phyloP scores from a whole-genome alignment of 2,329 filamentous ascomycete species.

The Penicillium sp. region DNA sequence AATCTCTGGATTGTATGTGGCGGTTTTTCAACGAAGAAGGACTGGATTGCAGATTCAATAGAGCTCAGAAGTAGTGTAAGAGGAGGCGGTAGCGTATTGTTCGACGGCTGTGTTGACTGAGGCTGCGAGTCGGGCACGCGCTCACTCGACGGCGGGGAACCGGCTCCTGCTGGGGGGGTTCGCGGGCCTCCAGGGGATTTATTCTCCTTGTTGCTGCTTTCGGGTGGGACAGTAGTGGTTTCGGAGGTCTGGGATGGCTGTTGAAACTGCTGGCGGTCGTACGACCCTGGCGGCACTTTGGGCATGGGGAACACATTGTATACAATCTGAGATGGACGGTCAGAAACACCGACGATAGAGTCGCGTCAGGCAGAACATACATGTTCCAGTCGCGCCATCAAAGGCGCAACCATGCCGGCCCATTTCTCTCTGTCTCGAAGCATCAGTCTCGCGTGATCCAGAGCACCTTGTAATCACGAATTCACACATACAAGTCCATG shows the following conservation, averaged over 20 bases:
- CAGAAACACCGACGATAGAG: background rate
- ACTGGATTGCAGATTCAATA: slow-evolving; percentile 59
- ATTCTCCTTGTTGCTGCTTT: slow-evolving; percentile 42
- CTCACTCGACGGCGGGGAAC: slow-evolving; percentile 39
- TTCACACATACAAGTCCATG: slow-evolving; percentile 54
- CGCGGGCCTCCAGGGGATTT: slow-evolving; percentile 31
- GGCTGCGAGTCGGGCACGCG: slow-evolving; percentile 44
- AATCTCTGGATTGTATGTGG: slow-evolving; percentile 93
- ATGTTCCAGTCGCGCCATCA: slow-evolving; percentile 68
- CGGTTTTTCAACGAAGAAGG: slow-evolving; percentile 69
- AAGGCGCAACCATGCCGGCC: slow-evolving; percentile 63
- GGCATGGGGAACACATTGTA: slow-evolving; percentile 74
- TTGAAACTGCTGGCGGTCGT: slow-evolving; percentile 23
- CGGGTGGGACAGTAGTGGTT: slow-evolving; percentile 24
- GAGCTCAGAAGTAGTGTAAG: slow-evolving; percentile 62
- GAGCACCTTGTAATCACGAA: slow-evolving; percentile 1
- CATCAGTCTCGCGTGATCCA: slow-evolving; percentile 31
- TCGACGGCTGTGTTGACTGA: slow-evolving; percentile 46
- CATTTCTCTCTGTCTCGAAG: slow-evolving; percentile 60
- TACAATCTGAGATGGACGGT: slow-evolving; percentile 60
- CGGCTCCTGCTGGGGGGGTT: slow-evolving; percentile 31
- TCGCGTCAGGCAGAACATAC: slow-evolving; percentile 36
- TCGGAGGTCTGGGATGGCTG: slow-evolving; percentile 29
- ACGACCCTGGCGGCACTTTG: slow-evolving; percentile 44
- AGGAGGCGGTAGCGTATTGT: slow-evolving; percentile 59